A percentile compares a stretch with the other conserved stretches of the same genome.
phyloP scores from a whole-genome alignment of 169 alveolate species.

The Cryptosporidium canis region DNA sequence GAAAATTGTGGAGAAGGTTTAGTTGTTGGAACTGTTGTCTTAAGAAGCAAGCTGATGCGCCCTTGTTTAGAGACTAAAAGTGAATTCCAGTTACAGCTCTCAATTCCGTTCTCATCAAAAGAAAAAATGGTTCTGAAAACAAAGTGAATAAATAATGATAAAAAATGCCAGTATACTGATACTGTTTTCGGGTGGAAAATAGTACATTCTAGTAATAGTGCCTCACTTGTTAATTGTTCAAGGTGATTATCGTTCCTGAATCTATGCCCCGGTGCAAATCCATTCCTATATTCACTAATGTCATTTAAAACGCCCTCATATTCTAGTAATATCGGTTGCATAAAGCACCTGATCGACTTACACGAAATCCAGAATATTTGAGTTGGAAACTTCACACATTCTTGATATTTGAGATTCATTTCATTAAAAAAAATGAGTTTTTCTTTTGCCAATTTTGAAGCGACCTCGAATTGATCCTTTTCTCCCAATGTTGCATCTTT shows the following conservation, averaged over 20 bases:
- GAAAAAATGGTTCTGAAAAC: constrained; percentile 55
- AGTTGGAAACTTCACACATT: constrained; percentile 82
- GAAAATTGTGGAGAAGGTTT: constrained; percentile 82
- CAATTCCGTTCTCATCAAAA: constrained; percentile 54
- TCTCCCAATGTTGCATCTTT: constrained; percentile 67
- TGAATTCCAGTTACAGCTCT: constrained; percentile 31
- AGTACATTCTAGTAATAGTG: constrained; percentile 30
- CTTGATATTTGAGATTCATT: constrained; percentile 38
- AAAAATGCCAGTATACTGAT: constrained; percentile 78
- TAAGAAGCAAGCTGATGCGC: constrained; percentile 32
- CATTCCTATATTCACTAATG: constrained; percentile 76
- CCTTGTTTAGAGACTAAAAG: constrained; percentile 44
- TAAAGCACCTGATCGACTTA: constrained; percentile 81
- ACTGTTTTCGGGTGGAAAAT: constrained; percentile 41
- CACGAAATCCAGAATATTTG: constrained; percentile 87
- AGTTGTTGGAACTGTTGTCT: constrained; percentile 65
- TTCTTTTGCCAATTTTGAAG: not conserved
- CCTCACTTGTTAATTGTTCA: constrained; percentile 74
- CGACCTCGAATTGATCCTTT: constrained; percentile 18
- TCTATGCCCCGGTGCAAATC: constrained; percentile 67
- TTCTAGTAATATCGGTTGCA: constrained; percentile 80
- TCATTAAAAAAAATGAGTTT: constrained; percentile 21
- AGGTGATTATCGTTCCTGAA: constrained; percentile 39
- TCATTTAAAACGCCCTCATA: constrained; percentile 60
- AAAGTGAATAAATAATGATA: constrained; percentile 70